These are phyloP conservation scores for Elsinoe necatrix DNA, from an alignment of 2,329 filamentous ascomycete species.

Conservation along the genomic window DNA sequence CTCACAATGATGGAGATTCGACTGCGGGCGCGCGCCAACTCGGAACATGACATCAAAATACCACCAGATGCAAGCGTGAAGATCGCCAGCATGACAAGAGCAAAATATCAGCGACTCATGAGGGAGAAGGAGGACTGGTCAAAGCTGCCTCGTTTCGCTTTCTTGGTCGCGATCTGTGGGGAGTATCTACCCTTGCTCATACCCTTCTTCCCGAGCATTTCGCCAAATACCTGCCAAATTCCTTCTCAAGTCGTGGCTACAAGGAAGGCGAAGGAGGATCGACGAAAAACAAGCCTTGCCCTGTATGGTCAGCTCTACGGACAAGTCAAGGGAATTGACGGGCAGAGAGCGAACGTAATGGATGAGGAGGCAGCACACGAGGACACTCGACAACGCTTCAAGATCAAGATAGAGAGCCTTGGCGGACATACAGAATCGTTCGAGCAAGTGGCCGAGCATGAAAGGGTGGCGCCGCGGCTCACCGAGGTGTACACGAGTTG, in stretches of 20 bases:
- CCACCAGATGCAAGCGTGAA: not conserved
- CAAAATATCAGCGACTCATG: constrained; percentile 60
- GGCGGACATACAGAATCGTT: not conserved
- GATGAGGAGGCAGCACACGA: not conserved
- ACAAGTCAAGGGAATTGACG: not conserved
- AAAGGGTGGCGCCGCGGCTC: not conserved
- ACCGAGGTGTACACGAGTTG: not conserved
- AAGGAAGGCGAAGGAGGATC: constrained; percentile 34
- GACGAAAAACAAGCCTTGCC: not conserved
- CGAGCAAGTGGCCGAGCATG: not conserved
- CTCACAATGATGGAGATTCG: not conserved
- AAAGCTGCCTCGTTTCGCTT: constrained; percentile 68
- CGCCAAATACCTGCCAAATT: constrained; percentile 76
- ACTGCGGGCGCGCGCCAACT: not conserved
- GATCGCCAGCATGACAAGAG: constrained; percentile 43
- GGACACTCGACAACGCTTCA: not conserved
- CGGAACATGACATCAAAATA: not conserved
- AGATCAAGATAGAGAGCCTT: not conserved
- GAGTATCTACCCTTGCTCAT: constrained; percentile 81
- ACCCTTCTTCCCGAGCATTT: constrained; percentile 58
- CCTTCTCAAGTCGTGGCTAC: constrained; percentile 63
- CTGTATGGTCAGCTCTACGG: not conserved
- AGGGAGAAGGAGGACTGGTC: constrained; percentile 63
- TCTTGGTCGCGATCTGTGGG: constrained; percentile 69
- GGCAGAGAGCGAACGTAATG: not conserved